These are phyloP conservation scores for Sophora flavescens DNA, from an alignment of 306 rosid genomes.

Conservation along the genomic window DNA sequence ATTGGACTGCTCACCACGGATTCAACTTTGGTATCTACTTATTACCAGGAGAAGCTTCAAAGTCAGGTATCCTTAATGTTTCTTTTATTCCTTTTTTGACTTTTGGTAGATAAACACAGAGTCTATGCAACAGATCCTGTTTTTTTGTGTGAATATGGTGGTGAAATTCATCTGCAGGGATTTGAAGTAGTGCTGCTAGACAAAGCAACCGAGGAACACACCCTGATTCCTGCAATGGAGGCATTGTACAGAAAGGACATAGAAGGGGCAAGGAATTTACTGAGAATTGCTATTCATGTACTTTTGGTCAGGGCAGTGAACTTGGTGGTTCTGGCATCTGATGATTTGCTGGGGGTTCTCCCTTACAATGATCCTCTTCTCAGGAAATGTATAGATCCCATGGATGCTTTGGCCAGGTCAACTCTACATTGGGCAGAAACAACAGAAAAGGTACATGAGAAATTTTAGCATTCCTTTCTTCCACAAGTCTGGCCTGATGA, in stretches of 20 bases:
- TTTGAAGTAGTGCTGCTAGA: conserved; percentile 54
- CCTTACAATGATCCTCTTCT: conserved; percentile 64
- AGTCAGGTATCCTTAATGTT: conserved; percentile 56
- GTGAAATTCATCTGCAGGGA: conserved; percentile 47
- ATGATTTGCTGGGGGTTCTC: conserved; percentile 57
- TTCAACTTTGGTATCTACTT: conserved; percentile 49
- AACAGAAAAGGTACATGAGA: conserved; percentile 30
- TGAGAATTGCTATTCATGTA: conserved; percentile 61
- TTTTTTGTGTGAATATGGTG: background rate
- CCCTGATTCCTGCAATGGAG: conserved; percentile 54
- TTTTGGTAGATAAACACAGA: background rate
- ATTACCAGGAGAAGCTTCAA: conserved; percentile 65
- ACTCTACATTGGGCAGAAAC: conserved; percentile 60
- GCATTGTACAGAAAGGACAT: conserved; percentile 57
- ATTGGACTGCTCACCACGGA: conserved; percentile 64
- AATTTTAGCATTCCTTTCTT: conserved; percentile 33
- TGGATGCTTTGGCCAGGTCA: conserved; percentile 65
- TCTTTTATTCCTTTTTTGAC: no score
- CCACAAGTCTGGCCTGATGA: conserved; percentile 1
- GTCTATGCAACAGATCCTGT: background rate
- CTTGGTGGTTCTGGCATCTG: conserved; percentile 59
- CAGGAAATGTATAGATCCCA: conserved; percentile 60
- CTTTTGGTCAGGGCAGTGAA: conserved; percentile 58
- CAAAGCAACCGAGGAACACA: conserved; percentile 51
- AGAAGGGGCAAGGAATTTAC: conserved; percentile 60